These are phyloP conservation scores for Saxophila tyrrhenica DNA, from an alignment of 495 filamentous ascomycete genomes.

Conservation along the genomic window DNA sequence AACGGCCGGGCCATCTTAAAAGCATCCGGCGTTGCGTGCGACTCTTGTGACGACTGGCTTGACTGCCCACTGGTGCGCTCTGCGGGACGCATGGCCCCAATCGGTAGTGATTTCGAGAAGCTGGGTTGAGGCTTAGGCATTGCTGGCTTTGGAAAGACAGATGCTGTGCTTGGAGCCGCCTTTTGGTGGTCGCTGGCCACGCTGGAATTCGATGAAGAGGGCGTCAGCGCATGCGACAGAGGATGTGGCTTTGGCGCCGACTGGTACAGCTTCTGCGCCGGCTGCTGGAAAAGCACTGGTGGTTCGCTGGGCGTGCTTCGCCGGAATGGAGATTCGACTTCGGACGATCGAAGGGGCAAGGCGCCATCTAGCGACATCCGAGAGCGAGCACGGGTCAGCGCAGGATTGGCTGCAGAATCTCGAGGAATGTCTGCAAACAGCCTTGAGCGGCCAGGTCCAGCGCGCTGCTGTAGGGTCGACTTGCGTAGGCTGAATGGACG, in stretches of 20 bases:
- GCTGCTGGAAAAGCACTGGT: constrained; percentile 10
- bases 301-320: constrained; percentile 17
- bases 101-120: constrained; percentile 72
- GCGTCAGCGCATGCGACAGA: constrained; percentile 70
- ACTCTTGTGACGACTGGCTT: constrained; percentile 33
- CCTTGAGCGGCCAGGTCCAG: constrained; percentile 31
- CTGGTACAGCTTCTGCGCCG: constrained; percentile 23
- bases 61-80: background rate
- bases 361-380: constrained; percentile 66
- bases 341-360: constrained; percentile 42
- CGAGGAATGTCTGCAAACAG: constrained; percentile 12
- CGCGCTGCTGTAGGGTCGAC: constrained; percentile 75
- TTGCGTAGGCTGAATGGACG: constrained; percentile 59
- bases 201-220: constrained; percentile 72
- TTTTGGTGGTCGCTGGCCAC: constrained; percentile 58
- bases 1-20: constrained; percentile 75
- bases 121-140: constrained; percentile 44
- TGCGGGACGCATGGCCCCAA: constrained; percentile 40
- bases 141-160: constrained; percentile 23
- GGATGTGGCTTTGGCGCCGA: constrained; percentile 58
- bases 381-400: constrained; percentile 35
- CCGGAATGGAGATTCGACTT: constrained; percentile 38
- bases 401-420: constrained; percentile 9
- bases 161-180: constrained; percentile 33
- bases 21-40: constrained; percentile 70